Evolutionary conservation across 2,329 filamentous ascomycete genomes (phyloP), one percentile per base, ranked within the genome.

Genomic region (Akanthomyces lecanii): DNA sequence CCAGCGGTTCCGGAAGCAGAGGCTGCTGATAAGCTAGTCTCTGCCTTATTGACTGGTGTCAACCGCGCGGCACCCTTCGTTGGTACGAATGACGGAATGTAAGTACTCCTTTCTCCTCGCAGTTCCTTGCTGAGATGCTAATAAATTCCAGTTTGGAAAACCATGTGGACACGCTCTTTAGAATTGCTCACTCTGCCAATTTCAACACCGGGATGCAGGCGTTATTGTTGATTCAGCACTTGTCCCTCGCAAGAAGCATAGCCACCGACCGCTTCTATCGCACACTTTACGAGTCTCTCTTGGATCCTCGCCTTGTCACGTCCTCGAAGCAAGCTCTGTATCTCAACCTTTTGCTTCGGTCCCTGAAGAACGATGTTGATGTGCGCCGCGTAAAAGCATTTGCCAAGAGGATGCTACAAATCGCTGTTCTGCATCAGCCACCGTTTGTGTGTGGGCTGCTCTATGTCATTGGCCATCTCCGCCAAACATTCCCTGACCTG

Each of bases 191-290:
- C 76, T 98, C 94, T 0, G 92, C 94, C 63, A 99, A 99, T 76
- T 98, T 99, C 83, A 99, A 98, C 78, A 99, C 95, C 0, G 95
- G 92, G 72, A 91, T 99, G 44, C 95, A 99, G 76, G 94, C 95
- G 40, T 84, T 99, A 67, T 89, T 97, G 78, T 81, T 99, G 54
- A 96, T 99, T 67, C 95, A 98, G 73, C 95, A 98, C 74, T 84
- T 99, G 33, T 91, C 92, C 0, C 82, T 87, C 1, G 85, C 88
- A 3, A 92, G 95, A 73, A 89, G 93, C 70, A 82, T 94, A 61
- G 89, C 89, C 5, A 88, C 89, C 14, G 95, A 99, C 71, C 86
- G 95, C 65, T 99, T 97, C 79, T 99, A 98, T 78, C 85, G 92
- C 57, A 97, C 93, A 11, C 80, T 99, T 2, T 99, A 99, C 75